Evolutionary conservation across 2,329 filamentous ascomycete species (phyloP).

Genomic region (Phaeophleospora eucalypticola): DNA sequence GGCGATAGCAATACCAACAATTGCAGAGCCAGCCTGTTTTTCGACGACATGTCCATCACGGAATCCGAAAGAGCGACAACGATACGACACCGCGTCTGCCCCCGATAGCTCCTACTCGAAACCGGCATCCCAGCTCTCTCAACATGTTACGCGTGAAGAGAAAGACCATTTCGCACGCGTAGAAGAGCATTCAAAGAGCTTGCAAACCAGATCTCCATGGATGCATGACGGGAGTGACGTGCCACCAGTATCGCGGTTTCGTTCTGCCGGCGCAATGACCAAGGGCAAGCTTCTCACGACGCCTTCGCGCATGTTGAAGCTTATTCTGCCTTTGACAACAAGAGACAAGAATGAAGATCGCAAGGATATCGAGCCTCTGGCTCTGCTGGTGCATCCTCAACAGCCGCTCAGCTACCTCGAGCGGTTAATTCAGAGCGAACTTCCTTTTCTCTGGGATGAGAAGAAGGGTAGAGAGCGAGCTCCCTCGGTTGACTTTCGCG

Average conservation of each 20-base stretch:
- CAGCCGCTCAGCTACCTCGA: constrained; percentile 90
- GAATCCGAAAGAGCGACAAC: constrained; percentile 16
- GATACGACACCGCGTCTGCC: constrained; percentile 19
- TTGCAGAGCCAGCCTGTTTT: constrained; percentile 11
- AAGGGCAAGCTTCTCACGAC: constrained; percentile 77
- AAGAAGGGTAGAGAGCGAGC: constrained; percentile 64
- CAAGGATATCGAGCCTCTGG: constrained; percentile 76
- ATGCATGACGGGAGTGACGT: constrained; percentile 58
- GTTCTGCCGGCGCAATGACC: constrained; percentile 57
- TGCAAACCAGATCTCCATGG: constrained; percentile 62
- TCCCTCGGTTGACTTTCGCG: constrained; percentile 73
- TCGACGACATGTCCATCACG: constrained; percentile 4
- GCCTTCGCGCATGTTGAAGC: constrained; percentile 72
- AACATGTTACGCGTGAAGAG: constrained; percentile 45
- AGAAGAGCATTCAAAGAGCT: constrained; percentile 48
- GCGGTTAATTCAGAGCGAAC: constrained; percentile 80
- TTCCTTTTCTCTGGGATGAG: constrained; percentile 55
- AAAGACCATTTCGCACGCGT: constrained; percentile 42
- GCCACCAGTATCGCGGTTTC: constrained; percentile 52
- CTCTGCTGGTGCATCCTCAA: constrained; percentile 80
- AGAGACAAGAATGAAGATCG: constrained; percentile 56
- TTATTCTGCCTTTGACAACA: constrained; percentile 70
- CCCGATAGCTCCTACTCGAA: constrained; percentile 31
- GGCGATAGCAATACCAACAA: constrained; percentile 9
- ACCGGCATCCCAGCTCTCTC: constrained; percentile 38